Evolutionary conservation across 352 stramenopile species (phyloP), one percentile per base, ranked within the genome.

Genomic region (Pelagophyceae sp.): DNA sequence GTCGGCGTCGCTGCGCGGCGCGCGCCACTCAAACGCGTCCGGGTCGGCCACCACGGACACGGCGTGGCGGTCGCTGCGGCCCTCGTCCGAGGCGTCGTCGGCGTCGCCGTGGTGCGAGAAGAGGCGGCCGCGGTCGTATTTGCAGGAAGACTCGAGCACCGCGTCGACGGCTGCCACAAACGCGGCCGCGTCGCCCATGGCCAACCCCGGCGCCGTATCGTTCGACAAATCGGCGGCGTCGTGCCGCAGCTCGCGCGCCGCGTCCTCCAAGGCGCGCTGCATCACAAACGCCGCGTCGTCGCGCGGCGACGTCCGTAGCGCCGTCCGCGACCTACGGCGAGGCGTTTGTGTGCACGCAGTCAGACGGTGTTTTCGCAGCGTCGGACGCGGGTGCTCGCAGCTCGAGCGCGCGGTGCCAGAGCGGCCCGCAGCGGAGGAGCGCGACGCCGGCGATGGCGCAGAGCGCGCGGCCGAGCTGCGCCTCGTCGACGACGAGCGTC

Each of bases 401-500:
- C 23, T 74, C 67, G 67, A 74, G 67, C 33, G 67, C 67, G 15
- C 67, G 67, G 5, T 19, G 6, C 67, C 67, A 74, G 67, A 74
- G 67, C 15, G 67, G 67, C 2, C 67, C 67, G 38, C 67, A 74
- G 20, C 67, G 67, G 3, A 74, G 67, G 17, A 74, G 38, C 23
- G 35, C 33, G n/a, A 74, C 67, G 67, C 67, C 67, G 20, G 17
- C 67, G 33, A 54, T 23, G 20, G 35, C 27, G 6, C 33, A 31
- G 67, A 74, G 6, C 15, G 67, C 67, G 15, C 2, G 2, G 38
- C 2, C 33, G 6, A 74, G 33, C 1, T 32, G 2, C 2, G 17
- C 67, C 35, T 58, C 67, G 15, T 37, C 23, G 35, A 74, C 67
- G 67, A 15, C 6, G 15, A 71, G 15, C 15, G 29, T 23, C 2